phyloP scores from a whole-genome alignment of 805 yeast species.

The Yamadazyma phyllophila region DNA sequence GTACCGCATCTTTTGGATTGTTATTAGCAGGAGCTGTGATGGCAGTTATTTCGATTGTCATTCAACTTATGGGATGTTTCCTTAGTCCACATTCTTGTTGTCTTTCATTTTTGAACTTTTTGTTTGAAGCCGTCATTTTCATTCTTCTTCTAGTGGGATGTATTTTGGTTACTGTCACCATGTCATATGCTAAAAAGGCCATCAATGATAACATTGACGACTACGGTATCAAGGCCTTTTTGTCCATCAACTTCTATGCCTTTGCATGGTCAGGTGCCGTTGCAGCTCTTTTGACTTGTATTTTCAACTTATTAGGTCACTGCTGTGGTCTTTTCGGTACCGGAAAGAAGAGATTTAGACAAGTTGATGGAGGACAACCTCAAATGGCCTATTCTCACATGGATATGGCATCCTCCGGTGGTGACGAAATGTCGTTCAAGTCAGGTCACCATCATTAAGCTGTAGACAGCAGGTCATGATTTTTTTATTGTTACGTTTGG shows the following conservation, averaged over 20 bases:
- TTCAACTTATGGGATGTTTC: conserved; percentile 42
- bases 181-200: conserved; percentile 43
- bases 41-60: conserved; percentile 47
- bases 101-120: conserved; percentile 45
- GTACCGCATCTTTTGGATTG: conserved; percentile 55
- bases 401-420: background rate
- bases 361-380: conserved; percentile 15
- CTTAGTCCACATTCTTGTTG: conserved; percentile 43
- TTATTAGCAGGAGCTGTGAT: conserved; percentile 31
- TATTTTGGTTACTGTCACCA: conserved; percentile 65
- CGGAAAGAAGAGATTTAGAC: conserved; percentile 28
- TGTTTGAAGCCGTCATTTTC: conserved; percentile 45
- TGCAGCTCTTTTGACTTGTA: conserved; percentile 34
- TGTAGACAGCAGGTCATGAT: conserved; percentile 1
- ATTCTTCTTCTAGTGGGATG: conserved; percentile 47
- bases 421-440: conserved; percentile 6
- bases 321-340: conserved; percentile 39
- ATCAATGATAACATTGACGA: conserved; percentile 47
- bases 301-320: conserved; percentile 39
- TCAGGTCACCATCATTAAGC: conserved; percentile 6
- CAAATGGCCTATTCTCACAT: conserved; percentile 25
- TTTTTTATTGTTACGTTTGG: conserved; percentile 1
- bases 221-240: conserved; percentile 54
- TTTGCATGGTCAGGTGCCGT: conserved; percentile 63
- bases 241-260: conserved; percentile 54